Base-by-base conservation (phyloP, 176 grass and related monocot genomes). In the Pharus latifolius region DNA sequence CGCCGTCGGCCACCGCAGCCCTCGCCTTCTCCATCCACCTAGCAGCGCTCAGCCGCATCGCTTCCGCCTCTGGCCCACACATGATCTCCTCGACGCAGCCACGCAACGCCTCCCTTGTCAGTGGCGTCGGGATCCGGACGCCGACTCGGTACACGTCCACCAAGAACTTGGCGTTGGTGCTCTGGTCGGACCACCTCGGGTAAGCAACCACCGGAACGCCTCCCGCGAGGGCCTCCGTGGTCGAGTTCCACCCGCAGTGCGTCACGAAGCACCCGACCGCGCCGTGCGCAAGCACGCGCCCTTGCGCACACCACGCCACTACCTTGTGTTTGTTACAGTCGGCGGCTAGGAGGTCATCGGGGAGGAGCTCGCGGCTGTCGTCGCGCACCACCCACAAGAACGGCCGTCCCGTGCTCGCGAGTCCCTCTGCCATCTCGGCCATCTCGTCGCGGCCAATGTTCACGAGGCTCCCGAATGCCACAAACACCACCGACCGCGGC, bases 211-310 rank as follows among this genome's bases (percentile, higher is more conserved):
- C 60, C 18, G 77, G 81, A 46, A 84, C 72, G 30, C 87, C 81
- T 0, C 29, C 81, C 3, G 72, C 33, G 34, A 89, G 77, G 51
- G 37, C 72, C 68, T 89, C 87, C 19, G 70, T 0, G 12, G 60
- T 76, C 18, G 42, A 95, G 83, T 95, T 95, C 91, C 83, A 90
- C 1, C 91, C 91, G 68, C 91, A 95, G 56, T 95, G 91, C 19
- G 72, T 87, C 2, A 95, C 25, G 61, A 89, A 95, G 34, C 86
- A 85, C 0, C 87, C 82, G 17, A 47, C 56, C 24, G 69, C 49
- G 29, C 9, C 13, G 65, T 91, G 88, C 32, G 51, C 25, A 12
- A 90, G 82, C 16, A 82, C 78, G 14, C 40, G 69, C 15, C 24
- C 18, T 29, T 90, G 74, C 10, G 10, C 29, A 50, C 87, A 85